Base-by-base conservation (phyloP, 176 grass and related monocot species). In the Calamus simplicifolius region DNA sequence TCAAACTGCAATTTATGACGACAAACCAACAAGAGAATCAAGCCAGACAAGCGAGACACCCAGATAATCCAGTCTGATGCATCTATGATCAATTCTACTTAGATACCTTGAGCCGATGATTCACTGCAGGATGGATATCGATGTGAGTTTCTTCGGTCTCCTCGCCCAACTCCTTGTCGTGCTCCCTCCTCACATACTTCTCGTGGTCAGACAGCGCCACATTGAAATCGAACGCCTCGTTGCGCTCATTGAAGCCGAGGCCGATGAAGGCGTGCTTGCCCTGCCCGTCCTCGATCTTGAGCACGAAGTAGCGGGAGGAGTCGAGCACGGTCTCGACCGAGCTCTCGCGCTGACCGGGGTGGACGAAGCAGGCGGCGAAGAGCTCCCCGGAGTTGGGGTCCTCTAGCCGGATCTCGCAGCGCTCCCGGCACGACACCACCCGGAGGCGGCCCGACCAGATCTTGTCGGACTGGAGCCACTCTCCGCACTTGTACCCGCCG, bases 151-250 rank as follows among this genome's bases (percentile, higher is more conserved):
- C 87, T 2, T 82, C 79, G 19, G 52, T 69, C 62, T 82, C 78
- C 59, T 98, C 93, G 18, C 73, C 53, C 16, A 65, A 60, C 48
- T 98, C 93, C 69, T 91, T 91, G 63, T 98, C 93, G 56, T 98
- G 83, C 69, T 98, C 93, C 76, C 93, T 92, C 73, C 78, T 98
- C 51, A 92, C 75, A 71, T 98, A 98, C 66, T 98, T 98, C 75
- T 92, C 93, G 62, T 98, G 88, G 50, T 98, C 93, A 6, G 93
- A 98, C 43, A 98, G 69, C 5, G 93, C 81, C 52, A 98, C 93
- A 70, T 98, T 98, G 74, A 98, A 98, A 58, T 98, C 88, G 65
- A 98, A 98, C 16, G 93, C 93, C 67, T 98, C 93, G 66, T 98
- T 98, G 58, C 93, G 79, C 75, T 98, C 93, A 62, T 80, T 80